These are phyloP conservation scores for Stachybotrys chartarum DNA, from an alignment of 2,329 filamentous ascomycete species.

Conservation along the genomic window DNA sequence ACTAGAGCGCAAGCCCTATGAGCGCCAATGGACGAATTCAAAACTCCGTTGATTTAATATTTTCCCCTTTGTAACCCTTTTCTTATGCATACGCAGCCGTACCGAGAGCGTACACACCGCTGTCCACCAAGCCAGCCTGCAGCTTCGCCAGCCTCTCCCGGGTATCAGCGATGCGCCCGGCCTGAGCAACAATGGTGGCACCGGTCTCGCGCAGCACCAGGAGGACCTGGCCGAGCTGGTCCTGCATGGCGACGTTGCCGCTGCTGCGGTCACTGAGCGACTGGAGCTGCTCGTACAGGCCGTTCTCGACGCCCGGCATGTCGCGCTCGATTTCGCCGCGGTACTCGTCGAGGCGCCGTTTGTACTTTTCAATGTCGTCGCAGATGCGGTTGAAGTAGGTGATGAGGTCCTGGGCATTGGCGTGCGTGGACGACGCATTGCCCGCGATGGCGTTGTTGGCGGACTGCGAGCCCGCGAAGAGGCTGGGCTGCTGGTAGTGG, in stretches of 20 bases:
- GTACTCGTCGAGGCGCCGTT: slow-evolving; percentile 35
- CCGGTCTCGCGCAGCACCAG: slow-evolving; percentile 31
- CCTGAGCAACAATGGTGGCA: slow-evolving; percentile 31
- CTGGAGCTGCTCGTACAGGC: slow-evolving; percentile 35
- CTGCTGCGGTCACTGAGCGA: slow-evolving; percentile 25
- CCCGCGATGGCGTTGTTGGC: slow-evolving; percentile 18
- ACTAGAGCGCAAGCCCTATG: too few species aligned
- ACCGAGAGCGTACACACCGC: slow-evolving; percentile 25
- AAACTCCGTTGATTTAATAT: not conserved
- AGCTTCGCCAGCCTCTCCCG: slow-evolving; percentile 32
- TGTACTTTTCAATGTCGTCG: slow-evolving; percentile 35
- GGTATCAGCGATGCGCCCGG: slow-evolving; percentile 35
- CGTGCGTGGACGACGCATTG: slow-evolving; percentile 26
- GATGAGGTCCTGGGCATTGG: slow-evolving; percentile 34
- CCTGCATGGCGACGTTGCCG: slow-evolving; percentile 22
- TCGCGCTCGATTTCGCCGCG: slow-evolving; percentile 38
- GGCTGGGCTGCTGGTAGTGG: slow-evolving; percentile 42
- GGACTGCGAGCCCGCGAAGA: slow-evolving; percentile 28
- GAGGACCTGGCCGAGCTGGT: slow-evolving; percentile 30
- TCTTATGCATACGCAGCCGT: slow-evolving; percentile 17
- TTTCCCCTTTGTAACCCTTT: not conserved
- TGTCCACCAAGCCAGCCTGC: slow-evolving; percentile 32
- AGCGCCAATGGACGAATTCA: not conserved
- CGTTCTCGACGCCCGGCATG: slow-evolving; percentile 40
- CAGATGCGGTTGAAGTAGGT: slow-evolving; percentile 37